Evolutionary conservation across 129 eudicot species (phyloP).

Genomic region (Sambucus nigra): DNA sequence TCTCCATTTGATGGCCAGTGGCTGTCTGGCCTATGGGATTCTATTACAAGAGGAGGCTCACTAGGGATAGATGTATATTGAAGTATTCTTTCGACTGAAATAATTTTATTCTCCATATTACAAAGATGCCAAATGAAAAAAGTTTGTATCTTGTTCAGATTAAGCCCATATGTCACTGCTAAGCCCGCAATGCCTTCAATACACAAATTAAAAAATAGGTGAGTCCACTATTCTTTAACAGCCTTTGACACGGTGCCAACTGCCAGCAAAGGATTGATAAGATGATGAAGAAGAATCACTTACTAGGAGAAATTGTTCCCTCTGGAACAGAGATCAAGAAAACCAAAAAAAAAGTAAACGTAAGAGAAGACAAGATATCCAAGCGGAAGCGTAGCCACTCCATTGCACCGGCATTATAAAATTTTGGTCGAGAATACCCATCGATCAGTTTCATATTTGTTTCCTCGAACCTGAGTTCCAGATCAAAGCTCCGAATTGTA

Average conservation of each 20-base stretch:
- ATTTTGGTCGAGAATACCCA: slow-evolving; percentile 60
- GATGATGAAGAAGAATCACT: slow-evolving; percentile 7
- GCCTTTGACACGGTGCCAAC: too few species aligned
- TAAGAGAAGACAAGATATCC: slow-evolving; percentile 55
- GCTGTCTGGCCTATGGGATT: slow-evolving; percentile 43
- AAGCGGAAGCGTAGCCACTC: slow-evolving; percentile 77
- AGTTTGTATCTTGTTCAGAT: slow-evolving; percentile 58
- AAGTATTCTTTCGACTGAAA: slow-evolving; percentile 87
- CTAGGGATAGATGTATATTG: slow-evolving; percentile 61
- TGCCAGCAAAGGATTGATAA: neutral
- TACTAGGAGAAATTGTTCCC: slow-evolving; percentile 70
- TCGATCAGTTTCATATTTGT: slow-evolving; percentile 57
- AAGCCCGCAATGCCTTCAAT: slow-evolving; percentile 70
- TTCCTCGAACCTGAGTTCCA: slow-evolving; percentile 52
- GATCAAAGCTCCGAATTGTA: slow-evolving; percentile 89
- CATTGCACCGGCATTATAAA: slow-evolving; percentile 65
- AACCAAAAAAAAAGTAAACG: slow-evolving; percentile 56
- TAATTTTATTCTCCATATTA: slow-evolving; percentile 62
- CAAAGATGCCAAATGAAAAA: slow-evolving; percentile 56
- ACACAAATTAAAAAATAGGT: neutral
- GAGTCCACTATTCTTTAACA: too few species aligned
- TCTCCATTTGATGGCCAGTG: slow-evolving; percentile 73
- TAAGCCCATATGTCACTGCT: slow-evolving; percentile 86
- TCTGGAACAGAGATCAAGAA: slow-evolving; percentile 63
- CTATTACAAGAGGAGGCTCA: slow-evolving; percentile 75